These are phyloP conservation scores for Phytophthora boehmeriae DNA, from an alignment of 352 stramenopile genomes.

Conservation along the genomic window DNA sequence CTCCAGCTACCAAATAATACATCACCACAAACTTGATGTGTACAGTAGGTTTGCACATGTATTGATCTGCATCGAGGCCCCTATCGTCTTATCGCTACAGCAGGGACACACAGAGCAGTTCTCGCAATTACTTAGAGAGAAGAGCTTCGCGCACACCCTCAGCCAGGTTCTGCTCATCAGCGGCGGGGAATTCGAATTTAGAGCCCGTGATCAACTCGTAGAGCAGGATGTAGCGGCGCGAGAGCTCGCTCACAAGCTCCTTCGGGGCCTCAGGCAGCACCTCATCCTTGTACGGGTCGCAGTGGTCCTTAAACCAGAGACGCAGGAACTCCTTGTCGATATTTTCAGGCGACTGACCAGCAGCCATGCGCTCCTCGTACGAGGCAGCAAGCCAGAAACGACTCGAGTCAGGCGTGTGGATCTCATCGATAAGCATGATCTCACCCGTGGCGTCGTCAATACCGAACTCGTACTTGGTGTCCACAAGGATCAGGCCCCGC, in stretches of 20 bases:
- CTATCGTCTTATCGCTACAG: constrained; percentile 13
- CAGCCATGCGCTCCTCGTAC: constrained; percentile 89
- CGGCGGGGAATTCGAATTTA: constrained; percentile 89
- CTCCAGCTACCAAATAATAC: constrained; percentile 21
- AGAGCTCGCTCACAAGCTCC: constrained; percentile 97
- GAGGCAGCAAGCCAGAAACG: constrained; percentile 93
- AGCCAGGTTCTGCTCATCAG: constrained; percentile 48
- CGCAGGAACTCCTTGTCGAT: constrained; percentile 99
- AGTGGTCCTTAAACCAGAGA: constrained; percentile 98
- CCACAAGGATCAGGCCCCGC: constrained; percentile 97
- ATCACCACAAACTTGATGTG: constrained; percentile 15
- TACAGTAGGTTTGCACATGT: constrained; percentile 22
- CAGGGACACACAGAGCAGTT: not conserved
- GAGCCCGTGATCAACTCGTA: constrained; percentile 99
- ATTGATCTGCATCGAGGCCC: constrained; percentile 25
- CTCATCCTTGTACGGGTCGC: constrained; percentile 98
- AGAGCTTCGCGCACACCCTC: constrained; percentile 49
- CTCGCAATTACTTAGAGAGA: constrained; percentile 26
- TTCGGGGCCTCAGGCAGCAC: constrained; percentile 95
- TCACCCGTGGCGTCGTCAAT: constrained; percentile 77
- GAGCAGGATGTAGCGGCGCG: constrained; percentile 97
- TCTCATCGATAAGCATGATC: constrained; percentile 98
- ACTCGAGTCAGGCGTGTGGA: constrained; percentile 99
- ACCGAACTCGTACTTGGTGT: constrained; percentile 97
- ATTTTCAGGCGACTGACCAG: constrained; percentile 95